Evolutionary conservation across 2,329 filamentous ascomycete genomes (phyloP), one percentile per base, ranked within the genome.

Genomic region (Chaetomium strumarium): DNA sequence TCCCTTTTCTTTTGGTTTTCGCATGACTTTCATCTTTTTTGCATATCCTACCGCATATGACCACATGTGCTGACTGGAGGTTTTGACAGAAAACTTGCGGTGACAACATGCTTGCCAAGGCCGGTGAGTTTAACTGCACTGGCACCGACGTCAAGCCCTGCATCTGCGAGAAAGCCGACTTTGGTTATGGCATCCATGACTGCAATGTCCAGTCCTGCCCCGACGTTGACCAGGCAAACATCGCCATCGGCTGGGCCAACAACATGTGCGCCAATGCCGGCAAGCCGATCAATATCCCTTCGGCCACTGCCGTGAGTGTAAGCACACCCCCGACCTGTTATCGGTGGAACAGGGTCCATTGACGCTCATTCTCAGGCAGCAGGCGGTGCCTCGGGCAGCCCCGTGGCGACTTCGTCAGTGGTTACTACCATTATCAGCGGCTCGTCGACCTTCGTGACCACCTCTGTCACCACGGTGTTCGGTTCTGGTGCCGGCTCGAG

Each of bases 151-250:
- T 69, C 39, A 60, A 24, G 24, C 24, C 61, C 45, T 79, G 77
- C 66, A 69, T 79, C 13, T 80, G 77, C 70, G 60, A 62, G 52
- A 73, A 75, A 57, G 38, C 56, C 41, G 61, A 76, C 68, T 79
- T 77, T 65, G 60, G 67, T 52, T 77, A 72, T 58, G 77, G 76
- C 48, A 65, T 79, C 54, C 74, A 71, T 53, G 77, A 80, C 69
- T 80, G 77, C 67, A 71, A 75, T 16, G 58, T 60, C 56, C 66
- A 73, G 65, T 66, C 68, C 41, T 79, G 76, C 68, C 51, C 40
- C 29, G 58, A 53, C 48, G 52, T 60, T 13, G 58, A 65, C 14
- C 64, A 70, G 44, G 71, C 71, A 45, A 59, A 64, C 33, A 56
- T 66, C 39, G 70, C 67, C 51, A 62, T 78, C 38, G 51, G 60